These are phyloP conservation scores for Aphanocladium album DNA, from an alignment of 2,329 filamentous ascomycete species.

Conservation along the genomic window DNA sequence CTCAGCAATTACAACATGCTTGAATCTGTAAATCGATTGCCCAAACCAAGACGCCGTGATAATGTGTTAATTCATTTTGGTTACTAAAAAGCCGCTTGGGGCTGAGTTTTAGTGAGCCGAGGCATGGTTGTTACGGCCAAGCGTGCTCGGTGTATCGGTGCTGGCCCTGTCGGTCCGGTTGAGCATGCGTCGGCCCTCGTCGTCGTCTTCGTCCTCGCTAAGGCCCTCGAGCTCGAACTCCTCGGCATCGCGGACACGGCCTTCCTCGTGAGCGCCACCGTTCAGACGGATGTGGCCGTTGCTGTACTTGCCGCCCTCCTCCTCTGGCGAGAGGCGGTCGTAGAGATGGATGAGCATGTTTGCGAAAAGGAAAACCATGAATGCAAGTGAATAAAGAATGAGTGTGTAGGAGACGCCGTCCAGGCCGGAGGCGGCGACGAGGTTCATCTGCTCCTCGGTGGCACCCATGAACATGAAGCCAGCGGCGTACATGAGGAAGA, in stretches of 20 bases:
- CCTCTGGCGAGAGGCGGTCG: slow-evolving; percentile 51
- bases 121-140: slow-evolving; percentile 29
- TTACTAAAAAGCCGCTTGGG: background rate
- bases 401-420: slow-evolving; percentile 90
- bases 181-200: slow-evolving; percentile 37
- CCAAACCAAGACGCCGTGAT: slow-evolving; percentile 2
- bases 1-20: background rate
- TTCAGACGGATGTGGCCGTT: slow-evolving; percentile 31
- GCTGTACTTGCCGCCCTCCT: slow-evolving; percentile 30
- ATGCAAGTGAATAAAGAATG: slow-evolving; percentile 85
- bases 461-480: slow-evolving; percentile 98
- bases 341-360: slow-evolving; percentile 84
- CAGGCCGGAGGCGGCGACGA: slow-evolving; percentile 68
- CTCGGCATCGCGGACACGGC: slow-evolving; percentile 70
- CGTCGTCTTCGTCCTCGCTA: slow-evolving; percentile 82
- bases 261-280: slow-evolving; percentile 40
- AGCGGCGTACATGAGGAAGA: slow-evolving; percentile 75
- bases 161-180: slow-evolving; percentile 28
- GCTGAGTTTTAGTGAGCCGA: slow-evolving; percentile 20
- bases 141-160: slow-evolving; percentile 38
- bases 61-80: background rate
- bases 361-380: slow-evolving; percentile 84
- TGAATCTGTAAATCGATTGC: background rate
- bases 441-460: slow-evolving; percentile 89
- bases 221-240: slow-evolving; percentile 91